Conservation (phyloP, 257 asterid genomes). For the Solanum phureja region DNA sequence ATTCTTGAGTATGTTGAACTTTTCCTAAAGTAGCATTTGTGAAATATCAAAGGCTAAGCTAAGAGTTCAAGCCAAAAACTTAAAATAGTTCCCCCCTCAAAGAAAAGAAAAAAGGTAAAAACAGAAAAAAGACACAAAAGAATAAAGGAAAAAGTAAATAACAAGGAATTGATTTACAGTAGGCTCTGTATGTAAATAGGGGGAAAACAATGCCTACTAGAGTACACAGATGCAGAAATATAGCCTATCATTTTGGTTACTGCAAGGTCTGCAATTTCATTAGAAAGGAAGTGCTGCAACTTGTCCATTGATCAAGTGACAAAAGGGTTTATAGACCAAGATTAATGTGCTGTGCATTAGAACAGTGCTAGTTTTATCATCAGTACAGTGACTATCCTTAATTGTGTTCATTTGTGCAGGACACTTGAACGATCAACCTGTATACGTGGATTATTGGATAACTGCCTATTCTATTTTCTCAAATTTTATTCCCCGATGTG, state of each 20-base stretch:
- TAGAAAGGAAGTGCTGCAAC: neutral
- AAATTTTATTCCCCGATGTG: neutral
- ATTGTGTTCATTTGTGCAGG: neutral
- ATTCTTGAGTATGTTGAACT: neutral
- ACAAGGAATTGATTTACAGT: neutral
- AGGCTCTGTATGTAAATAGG: neutral
- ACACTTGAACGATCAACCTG: neutral
- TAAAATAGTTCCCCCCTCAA: neutral
- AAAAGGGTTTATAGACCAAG: neutral
- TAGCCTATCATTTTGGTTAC: neutral
- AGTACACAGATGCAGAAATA: neutral
- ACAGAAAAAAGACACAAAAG: neutral
- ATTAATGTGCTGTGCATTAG: neutral
- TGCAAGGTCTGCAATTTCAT: neutral
- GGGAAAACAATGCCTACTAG: neutral
- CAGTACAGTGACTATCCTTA: neutral
- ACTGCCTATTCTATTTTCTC: neutral
- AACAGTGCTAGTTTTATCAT: neutral
- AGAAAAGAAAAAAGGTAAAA: neutral
- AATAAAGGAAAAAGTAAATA: neutral
- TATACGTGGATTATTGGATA: neutral
- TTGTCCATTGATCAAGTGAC: neutral
- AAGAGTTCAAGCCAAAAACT: neutral
- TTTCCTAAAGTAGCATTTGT: neutral
- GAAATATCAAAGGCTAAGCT: neutral